Evolutionary conservation across 2,329 filamentous ascomycete genomes (phyloP), one percentile per base, ranked within the genome.

Genomic region (Colletotrichum musicola): DNA sequence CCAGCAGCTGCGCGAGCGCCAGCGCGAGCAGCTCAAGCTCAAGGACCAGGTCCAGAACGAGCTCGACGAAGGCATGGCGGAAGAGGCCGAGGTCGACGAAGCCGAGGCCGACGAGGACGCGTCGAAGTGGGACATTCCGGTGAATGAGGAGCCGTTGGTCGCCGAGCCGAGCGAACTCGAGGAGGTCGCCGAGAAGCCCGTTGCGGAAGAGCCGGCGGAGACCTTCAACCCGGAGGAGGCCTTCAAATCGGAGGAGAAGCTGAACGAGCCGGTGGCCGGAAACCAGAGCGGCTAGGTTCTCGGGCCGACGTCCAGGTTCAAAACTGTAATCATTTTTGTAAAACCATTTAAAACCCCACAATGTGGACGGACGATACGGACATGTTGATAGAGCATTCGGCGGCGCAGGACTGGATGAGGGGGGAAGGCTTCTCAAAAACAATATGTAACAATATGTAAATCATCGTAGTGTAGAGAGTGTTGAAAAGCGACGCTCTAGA

Each of bases 81-180:
- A 51, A 25, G 64, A 69, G 64, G 62, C 38, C 4, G 65, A 38
- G 25, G 22, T 35, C 61, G 70, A 50, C 2, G 12, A 53, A 1
- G 25, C 46, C 4, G 49, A 51, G 6, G 49, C 30, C 7, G 69
- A 73, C 62, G 73, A 78, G 61, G 71, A 73, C 6, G 62, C 72
- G 5, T 76, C 75, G 3, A 67, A 76, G 9, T 81, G 79, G 79
- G 73, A 74, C 10, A 74, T 79, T 47, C 76, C 77, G 62, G 76
- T 76, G 25, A 77, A 79, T 14, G 75, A 78, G 67, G 80, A 82
- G 67, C 77, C 80, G 1, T 67, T 80, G 18, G 75, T 70, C n/a
- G 69, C 42, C 14, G 70, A 71, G 35, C 46, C 65, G 44, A 56
- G 27, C 5, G 66, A 69, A 6, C 61, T 47, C 13, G 44, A 66